Evolutionary conservation across 495 filamentous ascomycete genomes (phyloP).

Genomic region (Hypoxylon subgilvum): DNA sequence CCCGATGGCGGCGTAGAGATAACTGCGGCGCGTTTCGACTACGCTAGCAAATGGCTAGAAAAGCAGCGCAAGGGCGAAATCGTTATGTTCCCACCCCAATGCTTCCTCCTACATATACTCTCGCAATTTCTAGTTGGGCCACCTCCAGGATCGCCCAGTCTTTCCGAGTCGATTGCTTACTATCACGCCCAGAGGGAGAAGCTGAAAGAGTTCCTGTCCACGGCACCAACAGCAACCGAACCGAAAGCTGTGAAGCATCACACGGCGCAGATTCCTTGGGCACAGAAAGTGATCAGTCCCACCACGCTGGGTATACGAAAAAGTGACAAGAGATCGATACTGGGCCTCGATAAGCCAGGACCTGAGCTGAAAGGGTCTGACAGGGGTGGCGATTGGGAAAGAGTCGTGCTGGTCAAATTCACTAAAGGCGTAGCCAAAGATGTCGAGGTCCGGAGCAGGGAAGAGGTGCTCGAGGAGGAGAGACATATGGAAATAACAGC

Average conservation of each 20-base stretch:
- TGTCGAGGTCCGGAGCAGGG: slow-evolving; percentile 60
- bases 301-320: slow-evolving; percentile 60
- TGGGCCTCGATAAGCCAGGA: slow-evolving; percentile 75
- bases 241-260: slow-evolving; percentile 38
- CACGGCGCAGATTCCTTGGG: slow-evolving; percentile 65
- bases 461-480: slow-evolving; percentile 55
- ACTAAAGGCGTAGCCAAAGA: slow-evolving; percentile 60
- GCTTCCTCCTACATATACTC: slow-evolving; percentile 73
- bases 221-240: slow-evolving; percentile 38
- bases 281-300: slow-evolving; percentile 78
- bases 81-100: slow-evolving; percentile 89
- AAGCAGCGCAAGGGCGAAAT: slow-evolving; percentile 68
- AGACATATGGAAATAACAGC: slow-evolving; percentile 25
- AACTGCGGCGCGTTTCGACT: slow-evolving; percentile 77
- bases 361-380: slow-evolving; percentile 67
- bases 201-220: slow-evolving; percentile 64
- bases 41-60: slow-evolving; percentile 69
- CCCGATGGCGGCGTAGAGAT: slow-evolving; percentile 86
- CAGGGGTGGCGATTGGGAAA: slow-evolving; percentile 71
- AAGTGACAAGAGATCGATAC: slow-evolving; percentile 63
- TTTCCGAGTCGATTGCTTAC: slow-evolving; percentile 45
- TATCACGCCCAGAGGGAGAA: slow-evolving; percentile 61
- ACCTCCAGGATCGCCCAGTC: slow-evolving; percentile 34
- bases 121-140: slow-evolving; percentile 63
- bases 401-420: slow-evolving; percentile 75